A percentile compares a stretch with the other conserved stretches of the same genome.
Evolutionary conservation across 2,329 filamentous ascomycete genomes (phyloP).

Genomic region (Arachnomyces sp.): DNA sequence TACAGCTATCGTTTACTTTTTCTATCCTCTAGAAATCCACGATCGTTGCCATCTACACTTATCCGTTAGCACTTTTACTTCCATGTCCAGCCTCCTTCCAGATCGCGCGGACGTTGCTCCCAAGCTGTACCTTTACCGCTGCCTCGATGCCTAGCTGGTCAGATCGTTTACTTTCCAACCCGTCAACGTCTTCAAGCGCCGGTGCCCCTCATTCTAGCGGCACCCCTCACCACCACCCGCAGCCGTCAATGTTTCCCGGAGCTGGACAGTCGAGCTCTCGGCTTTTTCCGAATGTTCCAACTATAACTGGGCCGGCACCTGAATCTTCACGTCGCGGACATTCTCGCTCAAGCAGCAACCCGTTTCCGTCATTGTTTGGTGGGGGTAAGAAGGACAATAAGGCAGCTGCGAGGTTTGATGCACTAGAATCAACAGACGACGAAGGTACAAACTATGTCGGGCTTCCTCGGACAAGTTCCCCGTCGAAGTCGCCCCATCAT

Average conservation of each 20-base stretch:
- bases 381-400: conserved; percentile 48
- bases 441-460: conserved; percentile 23
- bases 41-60: too few relatives aligned
- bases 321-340: conserved; percentile 30
- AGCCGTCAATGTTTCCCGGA: conserved; percentile 12
- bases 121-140: too few relatives aligned
- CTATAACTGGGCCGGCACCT: conserved; percentile 10
- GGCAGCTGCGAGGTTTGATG: conserved; percentile 38
- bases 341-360: conserved; percentile 68
- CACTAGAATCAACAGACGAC: conserved; percentile 41
- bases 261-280: conserved; percentile 16
- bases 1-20: too few relatives aligned
- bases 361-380: conserved; percentile 65
- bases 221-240: conserved; percentile 3
- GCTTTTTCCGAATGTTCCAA: conserved; percentile 10
- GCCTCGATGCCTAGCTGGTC: conserved; percentile 12
- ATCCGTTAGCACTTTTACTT: too few relatives aligned
- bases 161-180: conserved; percentile 7
- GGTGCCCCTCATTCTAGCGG: conserved; percentile 4
- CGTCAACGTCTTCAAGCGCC: conserved; percentile 5
- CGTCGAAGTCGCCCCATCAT: conserved; percentile 27
- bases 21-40: too few relatives aligned
- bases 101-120: too few relatives aligned
- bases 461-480: conserved; percentile 28
- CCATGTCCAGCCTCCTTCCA: too few relatives aligned